Evolutionary conservation across 2,329 filamentous ascomycete species (phyloP), one percentile per base, ranked within the genome.

Genomic region (Ilyonectria robusta): DNA sequence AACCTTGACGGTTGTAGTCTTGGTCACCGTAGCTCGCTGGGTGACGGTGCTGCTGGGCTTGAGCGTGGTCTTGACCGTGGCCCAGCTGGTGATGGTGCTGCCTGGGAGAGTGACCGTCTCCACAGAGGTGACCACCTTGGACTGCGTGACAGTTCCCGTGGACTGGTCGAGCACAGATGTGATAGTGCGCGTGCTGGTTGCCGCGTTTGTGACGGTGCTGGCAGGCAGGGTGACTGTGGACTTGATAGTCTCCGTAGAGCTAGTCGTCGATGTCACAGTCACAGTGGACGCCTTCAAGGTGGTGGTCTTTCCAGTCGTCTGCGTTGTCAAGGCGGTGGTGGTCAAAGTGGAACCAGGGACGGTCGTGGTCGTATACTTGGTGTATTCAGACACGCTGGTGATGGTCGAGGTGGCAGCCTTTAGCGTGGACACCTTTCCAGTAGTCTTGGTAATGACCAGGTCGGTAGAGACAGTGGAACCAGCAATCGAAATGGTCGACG

Each of bases 21-120:
- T 71, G 26, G 56, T 59, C 0, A 71, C 47, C 3, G 69, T 71
- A 7, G 67, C 57, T 7, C 57, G 44, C 29, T 53, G 23, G 3
- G 70, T 74, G 0, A 66, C 67, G 0, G 70, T 73, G 48, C 69
- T 73, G 0, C 70, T 75, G 0, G 74, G 72, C 54, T 66, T 69
- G 17, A 76, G 37, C 0, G 74, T 76, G 2, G 73, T 70, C 59
- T 73, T 75, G 10, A 72, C 72, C 3, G 74, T 75, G 2, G 66
- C 37, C 74, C 73, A 74, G 29, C 55, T 66, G 2, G 73, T 76
- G 1, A 69, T 67, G 2, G 72, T 75, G 51, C 23, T 63, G 15
- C 64, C 72, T 0, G 73, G 73, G 1, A 76, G 62, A 1, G 70
- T 72, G 6, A 62, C 64, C 0, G 75, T 76, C 26, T 66, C 59